Conservation (phyloP, 306 rosid species). For the Carpinus fangiana region DNA sequence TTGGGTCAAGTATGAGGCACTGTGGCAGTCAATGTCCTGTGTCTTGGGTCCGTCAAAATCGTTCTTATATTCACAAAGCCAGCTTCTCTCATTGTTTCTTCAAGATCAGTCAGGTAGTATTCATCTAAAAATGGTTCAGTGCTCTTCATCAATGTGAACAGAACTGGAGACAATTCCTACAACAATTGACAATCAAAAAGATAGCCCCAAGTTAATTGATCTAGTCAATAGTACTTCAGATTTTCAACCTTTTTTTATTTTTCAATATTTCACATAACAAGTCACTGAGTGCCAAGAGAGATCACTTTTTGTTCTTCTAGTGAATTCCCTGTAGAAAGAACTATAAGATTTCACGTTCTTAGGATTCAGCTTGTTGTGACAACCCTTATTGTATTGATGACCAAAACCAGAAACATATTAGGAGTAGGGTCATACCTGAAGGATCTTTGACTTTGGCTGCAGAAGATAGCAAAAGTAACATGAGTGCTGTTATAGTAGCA, state of each 20-base stretch:
- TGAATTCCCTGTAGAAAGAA: neutral
- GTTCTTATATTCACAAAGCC: constrained; percentile 54
- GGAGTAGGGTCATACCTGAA: constrained; percentile 47
- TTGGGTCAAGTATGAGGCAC: constrained; percentile 39
- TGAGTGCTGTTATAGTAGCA: constrained; percentile 27
- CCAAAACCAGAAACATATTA: constrained; percentile 11
- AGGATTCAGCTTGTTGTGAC: neutral
- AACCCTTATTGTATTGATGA: neutral
- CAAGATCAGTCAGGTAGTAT: constrained; percentile 60
- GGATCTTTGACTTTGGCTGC: constrained; percentile 63
- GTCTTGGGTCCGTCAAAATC: constrained; percentile 61
- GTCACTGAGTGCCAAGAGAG: neutral
- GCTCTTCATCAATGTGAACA: constrained; percentile 64
- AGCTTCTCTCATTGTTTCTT: constrained; percentile 45
- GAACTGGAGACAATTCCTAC: constrained; percentile 59
- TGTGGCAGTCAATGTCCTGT: constrained; percentile 55
- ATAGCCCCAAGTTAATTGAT: constrained; percentile 8
- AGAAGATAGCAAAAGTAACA: constrained; percentile 30
- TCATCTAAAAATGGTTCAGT: constrained; percentile 70
- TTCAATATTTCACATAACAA: neutral
- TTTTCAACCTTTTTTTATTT: neutral
- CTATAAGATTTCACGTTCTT: neutral
- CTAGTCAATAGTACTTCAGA: neutral
- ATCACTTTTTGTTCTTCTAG: neutral
- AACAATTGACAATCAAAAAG: constrained; percentile 5